Evolutionary conservation across 176 grass and related monocot species (phyloP).

Genomic region (Oryza meyeriana): DNA sequence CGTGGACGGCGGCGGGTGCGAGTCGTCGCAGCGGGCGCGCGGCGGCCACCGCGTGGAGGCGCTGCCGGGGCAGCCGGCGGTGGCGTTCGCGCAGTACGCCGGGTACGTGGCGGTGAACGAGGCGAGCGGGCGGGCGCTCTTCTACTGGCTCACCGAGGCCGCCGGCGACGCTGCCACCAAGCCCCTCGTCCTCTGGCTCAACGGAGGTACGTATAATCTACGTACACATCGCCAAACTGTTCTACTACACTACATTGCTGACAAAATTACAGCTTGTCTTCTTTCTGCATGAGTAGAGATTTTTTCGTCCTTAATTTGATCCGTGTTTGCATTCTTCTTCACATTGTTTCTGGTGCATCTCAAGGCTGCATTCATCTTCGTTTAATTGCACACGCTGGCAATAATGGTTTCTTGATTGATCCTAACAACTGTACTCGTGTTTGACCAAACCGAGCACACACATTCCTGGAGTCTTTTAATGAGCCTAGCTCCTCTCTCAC

Average conservation of each 20-base stretch:
- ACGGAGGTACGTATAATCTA: conserved; percentile 87
- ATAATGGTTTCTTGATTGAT: background rate
- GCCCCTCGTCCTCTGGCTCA: conserved; percentile 97
- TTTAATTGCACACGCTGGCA: background rate
- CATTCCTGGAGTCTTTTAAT: conserved; percentile 26
- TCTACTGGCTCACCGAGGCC: conserved; percentile 99
- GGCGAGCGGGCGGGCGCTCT: conserved; percentile 72
- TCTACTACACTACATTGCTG: background rate
- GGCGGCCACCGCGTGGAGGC: conserved; percentile 44
- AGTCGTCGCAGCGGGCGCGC: conserved; percentile 38
- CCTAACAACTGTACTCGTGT: background rate
- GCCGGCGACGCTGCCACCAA: conserved; percentile 46
- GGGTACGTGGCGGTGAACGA: conserved; percentile 85
- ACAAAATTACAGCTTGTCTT: background rate
- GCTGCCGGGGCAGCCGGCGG: conserved; percentile 83
- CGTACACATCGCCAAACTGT: no score
- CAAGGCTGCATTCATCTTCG: background rate
- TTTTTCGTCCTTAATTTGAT: background rate
- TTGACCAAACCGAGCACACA: conserved; percentile 1
- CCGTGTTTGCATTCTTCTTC: background rate
- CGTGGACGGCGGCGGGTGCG: background rate
- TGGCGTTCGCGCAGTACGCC: conserved; percentile 75
- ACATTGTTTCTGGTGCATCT: no score
- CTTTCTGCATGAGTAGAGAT: background rate
- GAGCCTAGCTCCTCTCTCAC: background rate